Evolutionary conservation across 83 land plant species (phyloP), one percentile per base, ranked within the genome.

Genomic region (Thuja plicata): DNA sequence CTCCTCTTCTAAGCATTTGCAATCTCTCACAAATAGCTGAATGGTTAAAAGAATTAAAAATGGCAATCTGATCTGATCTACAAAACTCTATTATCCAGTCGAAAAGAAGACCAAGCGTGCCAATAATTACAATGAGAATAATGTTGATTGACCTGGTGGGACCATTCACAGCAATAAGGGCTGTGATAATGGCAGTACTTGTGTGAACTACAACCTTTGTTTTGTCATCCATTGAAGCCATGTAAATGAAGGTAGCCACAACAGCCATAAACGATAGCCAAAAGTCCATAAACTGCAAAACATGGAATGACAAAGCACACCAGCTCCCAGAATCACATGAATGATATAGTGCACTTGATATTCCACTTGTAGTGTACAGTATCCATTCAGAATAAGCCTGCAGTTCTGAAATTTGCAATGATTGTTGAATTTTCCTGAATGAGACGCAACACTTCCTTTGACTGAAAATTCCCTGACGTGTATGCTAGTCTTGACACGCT

Each of bases 241-340:
- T 84, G 91, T 93, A 97, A 46, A 97, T 45, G 82, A 94, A 97
- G 82, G 99, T 97, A 89, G 95, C 91, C 66, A 96, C 92, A 45
- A 97, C 96, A 87, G 97, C 98, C 96, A 97, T 91, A 88, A 97
- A 97, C 38, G 99, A 95, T 70, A 97, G 99, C 99, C 99, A 97
- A 87, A 97, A 97, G 87, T 97, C 99, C 91, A 97, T 86, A 87
- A 97, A 97, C 99, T 97, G 99, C 55, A 97, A 91, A 71, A 94
- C 95, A 86, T 87, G 92, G 87, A 89, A 96, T 5, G 92, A 88
- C 8, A 97, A 91, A 54, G 90, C 94, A 66, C 99, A 97, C 98
- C 97, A 97, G 35, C 96, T 95, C 78, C 99, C 98, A 7, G 94
- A 94, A 91, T 97, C 99, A 89, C 99, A 97, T 21, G 99, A 96